These are phyloP conservation scores for Solanum pimpinellifolium DNA, from an alignment of 257 asterid species.

Conservation along the genomic window DNA sequence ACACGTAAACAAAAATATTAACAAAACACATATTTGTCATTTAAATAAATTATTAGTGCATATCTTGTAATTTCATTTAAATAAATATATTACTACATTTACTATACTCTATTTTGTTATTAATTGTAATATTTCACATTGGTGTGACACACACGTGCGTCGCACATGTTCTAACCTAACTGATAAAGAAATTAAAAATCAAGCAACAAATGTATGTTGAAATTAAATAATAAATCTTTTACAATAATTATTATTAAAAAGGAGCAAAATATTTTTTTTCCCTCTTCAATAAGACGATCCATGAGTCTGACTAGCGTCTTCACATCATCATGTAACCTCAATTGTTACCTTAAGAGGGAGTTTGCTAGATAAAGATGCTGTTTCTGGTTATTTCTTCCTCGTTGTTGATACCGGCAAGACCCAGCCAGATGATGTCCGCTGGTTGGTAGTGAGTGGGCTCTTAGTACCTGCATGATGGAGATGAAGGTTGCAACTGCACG, in stretches of 20 bases:
- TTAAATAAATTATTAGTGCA: background rate
- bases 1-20: no score
- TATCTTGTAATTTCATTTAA: background rate
- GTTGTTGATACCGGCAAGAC: no score
- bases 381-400: no score
- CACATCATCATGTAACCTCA: background rate
- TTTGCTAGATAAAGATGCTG: background rate
- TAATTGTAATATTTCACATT: no score
- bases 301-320: background rate
- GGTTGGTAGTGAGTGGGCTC: no score
- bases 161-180: no score
- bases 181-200: background rate
- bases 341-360: background rate
- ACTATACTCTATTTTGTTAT: no score
- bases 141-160: no score
- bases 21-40: background rate
- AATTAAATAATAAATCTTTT: background rate
- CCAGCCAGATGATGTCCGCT: no score
- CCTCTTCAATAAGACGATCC: background rate
- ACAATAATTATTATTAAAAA: background rate
- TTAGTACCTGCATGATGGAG: no score
- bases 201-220: background rate
- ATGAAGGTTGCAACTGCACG: accelerated
- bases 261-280: background rate
- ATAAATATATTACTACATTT: no score